Evolutionary conservation across 371 early-diverging fungal species (phyloP).

Genomic region (Apophysomyces ossiformis): DNA sequence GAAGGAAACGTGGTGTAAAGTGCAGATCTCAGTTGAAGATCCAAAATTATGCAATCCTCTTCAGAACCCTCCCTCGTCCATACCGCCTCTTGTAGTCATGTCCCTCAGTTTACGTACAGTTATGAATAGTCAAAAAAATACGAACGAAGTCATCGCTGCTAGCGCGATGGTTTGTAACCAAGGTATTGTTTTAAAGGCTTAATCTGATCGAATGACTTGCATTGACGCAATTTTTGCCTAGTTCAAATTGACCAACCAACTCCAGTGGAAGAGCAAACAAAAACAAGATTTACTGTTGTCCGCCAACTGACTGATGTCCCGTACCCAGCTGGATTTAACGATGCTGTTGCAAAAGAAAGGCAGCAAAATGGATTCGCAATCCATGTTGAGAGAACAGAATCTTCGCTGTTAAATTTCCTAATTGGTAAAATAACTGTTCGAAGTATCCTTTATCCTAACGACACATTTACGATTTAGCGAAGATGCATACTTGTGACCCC

Average conservation of each 20-base stretch:
- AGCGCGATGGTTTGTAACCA: slow-evolving; percentile 66
- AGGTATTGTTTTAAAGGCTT: slow-evolving; percentile 28
- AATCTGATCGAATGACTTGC: slow-evolving; percentile 13
- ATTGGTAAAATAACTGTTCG: slow-evolving; percentile 46
- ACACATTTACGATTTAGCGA: slow-evolving; percentile 44
- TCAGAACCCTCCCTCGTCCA: slow-evolving; percentile 32
- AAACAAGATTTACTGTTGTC: slow-evolving; percentile 68
- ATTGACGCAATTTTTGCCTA: slow-evolving; percentile 12
- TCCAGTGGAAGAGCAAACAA: slow-evolving; percentile 44
- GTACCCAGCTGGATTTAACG: slow-evolving; percentile 66
- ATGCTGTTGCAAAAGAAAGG: slow-evolving; percentile 39
- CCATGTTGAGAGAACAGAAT: slow-evolving; percentile 64
- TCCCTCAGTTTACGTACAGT: slow-evolving; percentile 83
- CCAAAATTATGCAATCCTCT: slow-evolving; percentile 75
- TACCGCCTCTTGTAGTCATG: slow-evolving; percentile 89
- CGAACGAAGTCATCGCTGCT: slow-evolving; percentile 87
- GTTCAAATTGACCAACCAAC: slow-evolving; percentile 65
- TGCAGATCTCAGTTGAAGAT: slow-evolving; percentile 69
- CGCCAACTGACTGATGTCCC: slow-evolving; percentile 67
- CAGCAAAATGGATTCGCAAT: slow-evolving; percentile 31
- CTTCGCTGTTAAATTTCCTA: slow-evolving; percentile 69
- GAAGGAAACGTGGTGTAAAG: slow-evolving; percentile 84
- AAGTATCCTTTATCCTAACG: not conserved
- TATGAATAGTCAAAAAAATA: slow-evolving; percentile 77
- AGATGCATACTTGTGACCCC: slow-evolving; percentile 81